Percentiles rank a stretch among this genome's conserved stretches.
These are phyloP conservation scores for Phytophthora citricola DNA, from an alignment of 352 stramenopile genomes.

Conservation along the genomic window DNA sequence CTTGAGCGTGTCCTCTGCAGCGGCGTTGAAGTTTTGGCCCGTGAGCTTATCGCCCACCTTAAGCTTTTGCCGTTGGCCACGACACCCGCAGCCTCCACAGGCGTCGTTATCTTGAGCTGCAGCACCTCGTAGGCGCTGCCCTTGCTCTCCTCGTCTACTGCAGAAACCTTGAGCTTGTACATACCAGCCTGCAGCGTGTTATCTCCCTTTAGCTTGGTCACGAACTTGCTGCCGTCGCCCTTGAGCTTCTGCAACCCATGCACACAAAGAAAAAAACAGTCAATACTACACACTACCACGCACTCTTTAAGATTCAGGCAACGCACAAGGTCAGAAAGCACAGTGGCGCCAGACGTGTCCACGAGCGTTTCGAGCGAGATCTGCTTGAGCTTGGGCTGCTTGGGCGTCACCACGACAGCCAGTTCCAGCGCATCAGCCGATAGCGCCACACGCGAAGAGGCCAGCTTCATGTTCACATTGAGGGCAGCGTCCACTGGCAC, in stretches of 20 bases:
- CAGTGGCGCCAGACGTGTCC: conserved; percentile 60
- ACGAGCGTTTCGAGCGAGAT: conserved; percentile 75
- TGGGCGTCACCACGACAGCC: conserved; percentile 58
- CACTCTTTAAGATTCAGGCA: no score
- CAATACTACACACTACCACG: not conserved
- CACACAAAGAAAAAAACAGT: not conserved
- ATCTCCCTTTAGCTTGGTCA: conserved; percentile 46
- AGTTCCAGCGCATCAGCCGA: conserved; percentile 52
- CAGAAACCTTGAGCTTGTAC: conserved; percentile 86
- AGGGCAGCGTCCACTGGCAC: conserved; percentile 38
- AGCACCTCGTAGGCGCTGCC: conserved; percentile 65
- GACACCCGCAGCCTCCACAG: conserved; percentile 61
- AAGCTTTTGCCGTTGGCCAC: conserved; percentile 65
- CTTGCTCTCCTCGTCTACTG: conserved; percentile 47
- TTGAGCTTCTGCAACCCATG: conserved; percentile 52
- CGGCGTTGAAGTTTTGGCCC: conserved; percentile 62
- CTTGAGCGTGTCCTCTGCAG: conserved; percentile 59
- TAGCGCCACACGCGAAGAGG: conserved; percentile 56
- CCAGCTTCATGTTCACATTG: conserved; percentile 50
- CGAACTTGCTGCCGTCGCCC: conserved; percentile 69
- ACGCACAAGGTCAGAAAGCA: conserved; percentile 71
- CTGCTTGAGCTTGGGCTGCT: conserved; percentile 60
- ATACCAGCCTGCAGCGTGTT: conserved; percentile 63
- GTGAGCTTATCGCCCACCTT: conserved; percentile 60
- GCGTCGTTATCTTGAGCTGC: conserved; percentile 78